Conservation (phyloP, 768 basidiomycete genomes). For the Wakefieldia striispora region DNA sequence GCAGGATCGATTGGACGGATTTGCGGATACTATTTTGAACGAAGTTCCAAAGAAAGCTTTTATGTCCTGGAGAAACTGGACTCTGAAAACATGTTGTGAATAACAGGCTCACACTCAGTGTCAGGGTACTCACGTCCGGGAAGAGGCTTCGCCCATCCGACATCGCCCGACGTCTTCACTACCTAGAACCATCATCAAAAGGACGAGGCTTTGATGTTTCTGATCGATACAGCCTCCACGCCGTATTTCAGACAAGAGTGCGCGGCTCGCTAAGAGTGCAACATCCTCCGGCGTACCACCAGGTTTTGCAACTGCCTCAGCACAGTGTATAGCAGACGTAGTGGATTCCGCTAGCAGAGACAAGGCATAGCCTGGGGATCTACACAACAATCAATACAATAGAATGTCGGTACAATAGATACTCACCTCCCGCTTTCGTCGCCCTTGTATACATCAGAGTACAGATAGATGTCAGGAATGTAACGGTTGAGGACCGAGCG, state of each 20-base stretch:
- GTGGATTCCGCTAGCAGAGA: conserved; percentile 91
- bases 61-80: conserved; percentile 87
- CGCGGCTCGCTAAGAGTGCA: conserved; percentile 75
- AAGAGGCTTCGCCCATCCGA: conserved; percentile 79
- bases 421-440: conserved; percentile 95
- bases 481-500: conserved; percentile 92
- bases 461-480: conserved; percentile 97
- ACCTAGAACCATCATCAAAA: conserved; percentile 92
- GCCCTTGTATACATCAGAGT: conserved; percentile 97
- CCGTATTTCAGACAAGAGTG: conserved; percentile 75
- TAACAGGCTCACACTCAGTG: not conserved
- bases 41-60: conserved; percentile 83
- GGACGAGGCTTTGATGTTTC: conserved; percentile 81
- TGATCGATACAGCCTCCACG: conserved; percentile 89
- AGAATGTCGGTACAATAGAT: not conserved
- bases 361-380: conserved; percentile 95
- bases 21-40: conserved; percentile 81
- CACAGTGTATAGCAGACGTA: conserved; percentile 81
- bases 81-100: conserved; percentile 44
- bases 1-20: conserved; percentile 48
- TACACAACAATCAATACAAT: conserved; percentile 28
- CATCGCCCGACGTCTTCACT: conserved; percentile 95
- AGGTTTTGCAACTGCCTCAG: conserved; percentile 82
- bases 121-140: conserved; percentile 65
- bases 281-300: conserved; percentile 91